A percentile compares a stretch with the other conserved stretches of the same genome.
These are phyloP conservation scores for Tuber melanosporum DNA, from an alignment of 495 filamentous ascomycete genomes.

Conservation along the genomic window DNA sequence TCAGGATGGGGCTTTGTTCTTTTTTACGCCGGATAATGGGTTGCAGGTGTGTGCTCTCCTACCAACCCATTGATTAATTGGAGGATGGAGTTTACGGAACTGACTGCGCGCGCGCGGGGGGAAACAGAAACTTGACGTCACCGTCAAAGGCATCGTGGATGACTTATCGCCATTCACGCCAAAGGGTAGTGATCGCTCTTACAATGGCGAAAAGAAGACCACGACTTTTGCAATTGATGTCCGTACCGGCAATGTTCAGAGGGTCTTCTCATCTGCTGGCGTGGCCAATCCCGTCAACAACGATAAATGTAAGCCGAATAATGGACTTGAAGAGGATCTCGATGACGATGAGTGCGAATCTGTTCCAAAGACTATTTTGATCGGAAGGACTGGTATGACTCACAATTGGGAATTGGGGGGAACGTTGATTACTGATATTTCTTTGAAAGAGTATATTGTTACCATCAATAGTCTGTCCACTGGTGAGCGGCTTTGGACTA, in stretches of 20 bases:
- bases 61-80: neutral
- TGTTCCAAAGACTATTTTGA: slow-evolving; percentile 43
- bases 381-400: slow-evolving; percentile 41
- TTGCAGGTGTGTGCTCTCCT: slow-evolving; percentile 38
- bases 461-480: slow-evolving; percentile 70
- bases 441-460: slow-evolving; percentile 74
- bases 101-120: neutral
- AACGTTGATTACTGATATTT: slow-evolving; percentile 7
- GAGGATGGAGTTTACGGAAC: neutral
- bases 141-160: slow-evolving; percentile 63
- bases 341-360: slow-evolving; percentile 68
- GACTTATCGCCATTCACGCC: slow-evolving; percentile 49
- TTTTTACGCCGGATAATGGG: slow-evolving; percentile 59
- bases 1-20: slow-evolving; percentile 78
- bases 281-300: slow-evolving; percentile 51
- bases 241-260: slow-evolving; percentile 64
- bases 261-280: slow-evolving; percentile 55
- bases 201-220: slow-evolving; percentile 85
- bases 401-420: neutral
- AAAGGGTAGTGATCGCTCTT: slow-evolving; percentile 53
- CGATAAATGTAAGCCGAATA: slow-evolving; percentile 51
- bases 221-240: slow-evolving; percentile 84
- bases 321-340: slow-evolving; percentile 48
- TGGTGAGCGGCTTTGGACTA: slow-evolving; percentile 71
- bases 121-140: slow-evolving; percentile 56